phyloP scores from a whole-genome alignment of 148 eudicot species.

The Pouteria glomerata region DNA sequence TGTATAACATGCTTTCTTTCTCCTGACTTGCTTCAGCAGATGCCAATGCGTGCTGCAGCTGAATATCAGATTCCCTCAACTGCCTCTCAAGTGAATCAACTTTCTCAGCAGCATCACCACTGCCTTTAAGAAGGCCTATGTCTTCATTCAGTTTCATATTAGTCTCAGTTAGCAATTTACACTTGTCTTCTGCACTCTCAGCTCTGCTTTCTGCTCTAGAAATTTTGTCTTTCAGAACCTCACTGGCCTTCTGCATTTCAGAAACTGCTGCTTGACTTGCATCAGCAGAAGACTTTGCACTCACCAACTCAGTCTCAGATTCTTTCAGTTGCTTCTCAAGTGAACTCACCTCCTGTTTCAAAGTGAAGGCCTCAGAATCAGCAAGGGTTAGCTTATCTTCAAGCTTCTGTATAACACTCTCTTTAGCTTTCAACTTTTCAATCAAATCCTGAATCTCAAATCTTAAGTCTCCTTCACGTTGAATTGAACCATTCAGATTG shows the following conservation, averaged over 20 bases:
- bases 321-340: slow-evolving; percentile 34
- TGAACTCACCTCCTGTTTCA: slow-evolving; percentile 39
- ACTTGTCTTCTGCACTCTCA: slow-evolving; percentile 43
- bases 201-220: slow-evolving; percentile 38
- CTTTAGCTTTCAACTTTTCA: slow-evolving; percentile 34
- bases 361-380: slow-evolving; percentile 29
- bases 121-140: slow-evolving; percentile 24
- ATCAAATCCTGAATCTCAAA: slow-evolving; percentile 38
- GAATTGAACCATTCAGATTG: slow-evolving; percentile 39
- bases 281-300: slow-evolving; percentile 22
- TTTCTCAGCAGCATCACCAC: slow-evolving; percentile 27
- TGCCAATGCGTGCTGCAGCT: slow-evolving; percentile 64
- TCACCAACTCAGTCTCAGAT: slow-evolving; percentile 21
- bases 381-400: slow-evolving; percentile 10
- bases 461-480: slow-evolving; percentile 49
- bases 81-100: slow-evolving; percentile 52
- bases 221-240: slow-evolving; percentile 31
- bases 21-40: slow-evolving; percentile 78
- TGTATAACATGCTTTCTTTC: slow-evolving; percentile 53
- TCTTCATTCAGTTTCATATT: slow-evolving; percentile 48
- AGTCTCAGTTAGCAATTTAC: slow-evolving; percentile 40
- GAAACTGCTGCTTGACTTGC: slow-evolving; percentile 10
- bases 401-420: slow-evolving; percentile 26
- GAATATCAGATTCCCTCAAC: slow-evolving; percentile 48
- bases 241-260: slow-evolving; percentile 20